phyloP scores from a whole-genome alignment of 441 rosid species.

The Euphorbia schlechtendalii region DNA sequence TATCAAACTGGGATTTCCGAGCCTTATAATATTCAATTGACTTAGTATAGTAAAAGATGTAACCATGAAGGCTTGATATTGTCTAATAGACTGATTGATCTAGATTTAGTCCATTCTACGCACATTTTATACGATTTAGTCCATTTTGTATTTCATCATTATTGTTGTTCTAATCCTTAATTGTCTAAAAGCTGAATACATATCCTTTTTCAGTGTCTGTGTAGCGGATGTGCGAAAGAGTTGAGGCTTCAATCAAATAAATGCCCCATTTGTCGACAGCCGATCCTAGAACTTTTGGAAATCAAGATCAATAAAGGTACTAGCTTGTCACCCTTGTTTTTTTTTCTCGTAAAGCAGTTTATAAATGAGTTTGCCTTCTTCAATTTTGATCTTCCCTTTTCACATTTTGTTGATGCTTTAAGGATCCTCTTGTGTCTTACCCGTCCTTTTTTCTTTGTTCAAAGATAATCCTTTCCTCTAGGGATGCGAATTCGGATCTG shows the following conservation, averaged over 20 bases:
- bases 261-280: slow-evolving; percentile 73
- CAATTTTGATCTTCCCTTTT: too few species aligned
- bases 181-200: neutral
- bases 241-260: slow-evolving; percentile 55
- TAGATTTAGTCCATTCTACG: too few species aligned
- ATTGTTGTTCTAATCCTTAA: neutral
- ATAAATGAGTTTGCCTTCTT: too few species aligned
- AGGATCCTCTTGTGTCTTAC: neutral
- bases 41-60: neutral
- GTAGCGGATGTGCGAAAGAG: slow-evolving; percentile 68
- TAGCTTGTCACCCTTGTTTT: neutral
- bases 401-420: neutral
- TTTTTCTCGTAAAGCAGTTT: neutral
- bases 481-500: neutral
- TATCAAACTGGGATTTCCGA: neutral
- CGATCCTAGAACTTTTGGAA: slow-evolving; percentile 70
- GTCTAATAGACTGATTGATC: too few species aligned
- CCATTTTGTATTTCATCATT: too few species aligned
- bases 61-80: neutral
- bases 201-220: slow-evolving; percentile 57
- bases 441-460: neutral
- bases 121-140: too few species aligned
- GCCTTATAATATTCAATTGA: neutral
- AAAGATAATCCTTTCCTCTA: neutral
- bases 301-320: slow-evolving; percentile 42